Percentiles rank a stretch among this genome's conserved stretches.
Evolutionary conservation across 306 rosid genomes (phyloP).

Genomic region (Crotalaria pallida): DNA sequence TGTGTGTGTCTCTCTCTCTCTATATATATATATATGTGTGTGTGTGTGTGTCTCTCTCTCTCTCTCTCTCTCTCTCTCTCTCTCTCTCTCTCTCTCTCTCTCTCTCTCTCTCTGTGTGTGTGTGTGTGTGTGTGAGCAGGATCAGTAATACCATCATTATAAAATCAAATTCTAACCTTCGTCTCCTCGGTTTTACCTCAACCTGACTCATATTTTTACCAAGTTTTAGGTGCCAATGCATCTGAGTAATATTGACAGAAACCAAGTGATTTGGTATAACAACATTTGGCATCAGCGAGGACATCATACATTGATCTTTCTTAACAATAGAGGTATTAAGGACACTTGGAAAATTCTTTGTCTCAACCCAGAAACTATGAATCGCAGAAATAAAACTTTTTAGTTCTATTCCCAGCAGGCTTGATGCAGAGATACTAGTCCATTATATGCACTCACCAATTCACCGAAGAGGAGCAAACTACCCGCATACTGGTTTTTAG

Average conservation of each 20-base stretch:
- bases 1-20: no score
- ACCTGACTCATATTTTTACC: background rate
- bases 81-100: no score
- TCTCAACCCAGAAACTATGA: background rate
- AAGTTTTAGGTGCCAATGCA: background rate
- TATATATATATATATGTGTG: no score
- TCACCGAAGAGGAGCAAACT: slow-evolving; percentile 49
- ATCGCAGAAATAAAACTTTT: slow-evolving; percentile 3
- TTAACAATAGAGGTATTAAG: background rate
- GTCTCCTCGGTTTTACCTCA: background rate
- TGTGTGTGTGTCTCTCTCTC: no score
- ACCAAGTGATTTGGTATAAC: background rate
- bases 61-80: no score
- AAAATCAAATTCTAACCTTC: background rate
- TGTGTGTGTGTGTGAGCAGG: no score
- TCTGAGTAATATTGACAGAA: background rate
- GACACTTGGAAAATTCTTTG: background rate
- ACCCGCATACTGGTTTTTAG: slow-evolving; percentile 73
- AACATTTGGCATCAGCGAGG: background rate
- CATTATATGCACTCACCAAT: slow-evolving; percentile 49
- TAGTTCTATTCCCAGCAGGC: background rate
- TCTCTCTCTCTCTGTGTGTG: no score
- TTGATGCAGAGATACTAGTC: background rate
- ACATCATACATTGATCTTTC: background rate
- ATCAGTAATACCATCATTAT: background rate